Evolutionary conservation across 306 rosid genomes (phyloP).

Genomic region (Boehmeria nivea): DNA sequence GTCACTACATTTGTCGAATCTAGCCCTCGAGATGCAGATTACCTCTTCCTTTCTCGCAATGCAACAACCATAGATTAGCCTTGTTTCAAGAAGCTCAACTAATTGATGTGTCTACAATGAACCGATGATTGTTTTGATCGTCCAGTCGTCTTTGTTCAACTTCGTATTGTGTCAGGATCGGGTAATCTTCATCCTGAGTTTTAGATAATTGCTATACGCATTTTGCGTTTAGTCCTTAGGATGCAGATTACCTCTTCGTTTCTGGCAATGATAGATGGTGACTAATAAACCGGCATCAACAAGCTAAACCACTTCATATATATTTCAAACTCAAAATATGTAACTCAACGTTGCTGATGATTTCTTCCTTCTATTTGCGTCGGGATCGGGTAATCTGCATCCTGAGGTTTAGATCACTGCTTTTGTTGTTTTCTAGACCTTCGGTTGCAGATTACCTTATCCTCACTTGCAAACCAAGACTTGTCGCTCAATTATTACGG

Average conservation of each 20-base stretch:
- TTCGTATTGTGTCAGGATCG: constrained; percentile 27
- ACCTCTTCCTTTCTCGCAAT: constrained; percentile 29
- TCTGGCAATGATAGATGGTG: constrained; percentile 7
- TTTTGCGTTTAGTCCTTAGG: constrained; percentile 38
- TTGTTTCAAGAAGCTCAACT: no score
- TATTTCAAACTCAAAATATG: no score
- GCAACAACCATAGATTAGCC: no score
- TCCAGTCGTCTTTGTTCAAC: no score
- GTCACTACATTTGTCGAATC: constrained; percentile 21
- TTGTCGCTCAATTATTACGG: background rate
- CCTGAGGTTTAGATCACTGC: constrained; percentile 64
- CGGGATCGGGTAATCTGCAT: constrained; percentile 54
- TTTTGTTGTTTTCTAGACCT: constrained; percentile 38
- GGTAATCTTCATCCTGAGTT: constrained; percentile 76
- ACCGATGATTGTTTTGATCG: background rate
- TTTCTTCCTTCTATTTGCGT: constrained; percentile 1
- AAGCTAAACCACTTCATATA: no score
- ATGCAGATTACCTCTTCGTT: constrained; percentile 45
- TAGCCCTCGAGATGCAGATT: constrained; percentile 54
- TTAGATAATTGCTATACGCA: constrained; percentile 46
- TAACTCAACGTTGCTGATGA: background rate
- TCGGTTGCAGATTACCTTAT: constrained; percentile 47
- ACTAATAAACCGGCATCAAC: background rate
- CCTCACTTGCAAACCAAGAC: constrained; percentile 18
- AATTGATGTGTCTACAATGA: no score